These are phyloP conservation scores for Coniferiporia weirii DNA, from an alignment of 1,284 basidiomycete genomes.

Conservation along the genomic window DNA sequence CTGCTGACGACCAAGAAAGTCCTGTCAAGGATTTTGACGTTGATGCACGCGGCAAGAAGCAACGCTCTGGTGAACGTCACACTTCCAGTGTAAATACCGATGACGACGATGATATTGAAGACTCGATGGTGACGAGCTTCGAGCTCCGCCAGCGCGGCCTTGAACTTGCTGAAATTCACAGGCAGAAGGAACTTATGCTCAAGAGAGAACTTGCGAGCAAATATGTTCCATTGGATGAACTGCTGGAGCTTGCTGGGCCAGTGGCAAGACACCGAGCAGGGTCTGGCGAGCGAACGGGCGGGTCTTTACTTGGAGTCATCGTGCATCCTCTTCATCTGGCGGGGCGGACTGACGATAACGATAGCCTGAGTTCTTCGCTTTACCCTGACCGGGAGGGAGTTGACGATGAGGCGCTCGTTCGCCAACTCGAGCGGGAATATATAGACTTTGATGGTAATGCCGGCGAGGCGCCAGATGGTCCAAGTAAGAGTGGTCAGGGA, in stretches of 20 bases:
- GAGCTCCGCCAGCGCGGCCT: slow-evolving; percentile 9
- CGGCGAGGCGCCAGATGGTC: background rate
- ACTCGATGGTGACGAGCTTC: background rate
- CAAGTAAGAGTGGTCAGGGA: background rate
- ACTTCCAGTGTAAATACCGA: background rate
- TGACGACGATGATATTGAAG: slow-evolving; percentile 15
- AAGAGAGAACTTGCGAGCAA: background rate
- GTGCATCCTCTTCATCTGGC: background rate
- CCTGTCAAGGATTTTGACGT: slow-evolving; percentile 1
- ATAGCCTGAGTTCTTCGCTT: background rate
- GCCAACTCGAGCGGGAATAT: slow-evolving; percentile 11
- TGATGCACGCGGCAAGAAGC: background rate
- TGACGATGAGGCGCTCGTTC: slow-evolving; percentile 9
- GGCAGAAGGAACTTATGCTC: background rate
- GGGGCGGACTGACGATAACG: background rate
- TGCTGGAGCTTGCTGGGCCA: background rate
- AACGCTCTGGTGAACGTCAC: background rate
- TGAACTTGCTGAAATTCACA: slow-evolving; percentile 11
- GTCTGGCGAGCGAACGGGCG: too few species aligned
- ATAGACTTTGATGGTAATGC: slow-evolving; percentile 17
- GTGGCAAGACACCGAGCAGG: background rate
- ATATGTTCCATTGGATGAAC: background rate
- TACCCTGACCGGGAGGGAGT: background rate
- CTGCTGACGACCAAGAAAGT: slow-evolving; percentile 9
- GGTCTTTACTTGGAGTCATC: too few species aligned